These are phyloP conservation scores for Alternaria ethzedia DNA, from an alignment of 2,329 filamentous ascomycete genomes.

Conservation along the genomic window DNA sequence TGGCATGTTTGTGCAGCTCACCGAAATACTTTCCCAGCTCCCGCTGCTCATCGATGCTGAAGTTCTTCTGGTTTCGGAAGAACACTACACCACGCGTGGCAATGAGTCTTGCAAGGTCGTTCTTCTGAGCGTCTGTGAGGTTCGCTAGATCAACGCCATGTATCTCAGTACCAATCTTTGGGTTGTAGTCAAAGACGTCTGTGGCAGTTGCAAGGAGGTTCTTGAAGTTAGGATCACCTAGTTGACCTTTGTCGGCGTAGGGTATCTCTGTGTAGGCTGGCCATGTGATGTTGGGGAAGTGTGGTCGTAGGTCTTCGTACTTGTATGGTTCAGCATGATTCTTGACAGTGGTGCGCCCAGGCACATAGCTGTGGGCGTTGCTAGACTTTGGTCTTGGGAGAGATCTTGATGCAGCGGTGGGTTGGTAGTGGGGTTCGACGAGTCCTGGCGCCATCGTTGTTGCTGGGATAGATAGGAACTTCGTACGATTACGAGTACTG, in stretches of 20 bases:
- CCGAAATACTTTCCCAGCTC: constrained; percentile 61
- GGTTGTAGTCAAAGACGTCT: constrained; percentile 63
- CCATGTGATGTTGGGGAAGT: constrained; percentile 62
- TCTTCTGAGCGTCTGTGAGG: constrained; percentile 59
- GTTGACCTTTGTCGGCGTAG: constrained; percentile 61
- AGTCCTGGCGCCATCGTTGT: constrained; percentile 43
- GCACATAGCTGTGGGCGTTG: constrained; percentile 51
- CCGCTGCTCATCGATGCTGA: constrained; percentile 61
- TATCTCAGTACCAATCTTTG: constrained; percentile 63
- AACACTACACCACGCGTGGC: constrained; percentile 64
- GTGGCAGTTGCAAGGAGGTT: constrained; percentile 60
- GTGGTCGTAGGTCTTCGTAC: constrained; percentile 59
- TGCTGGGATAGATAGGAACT: neutral
- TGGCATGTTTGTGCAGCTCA: constrained; percentile 62
- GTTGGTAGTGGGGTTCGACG: constrained; percentile 33
- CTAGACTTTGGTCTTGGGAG: constrained; percentile 25
- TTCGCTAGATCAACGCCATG: constrained; percentile 59
- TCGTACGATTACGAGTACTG: neutral
- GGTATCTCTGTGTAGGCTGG: constrained; percentile 55
- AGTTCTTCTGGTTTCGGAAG: constrained; percentile 62
- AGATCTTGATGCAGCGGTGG: constrained; percentile 11
- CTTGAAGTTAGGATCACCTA: constrained; percentile 61
- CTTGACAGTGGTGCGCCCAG: constrained; percentile 56
- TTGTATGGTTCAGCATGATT: constrained; percentile 57
- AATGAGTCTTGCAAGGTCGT: constrained; percentile 61